Base-by-base conservation (phyloP, 371 early-diverging fungal genomes). In the Choanephora cucurbitarum region DNA sequence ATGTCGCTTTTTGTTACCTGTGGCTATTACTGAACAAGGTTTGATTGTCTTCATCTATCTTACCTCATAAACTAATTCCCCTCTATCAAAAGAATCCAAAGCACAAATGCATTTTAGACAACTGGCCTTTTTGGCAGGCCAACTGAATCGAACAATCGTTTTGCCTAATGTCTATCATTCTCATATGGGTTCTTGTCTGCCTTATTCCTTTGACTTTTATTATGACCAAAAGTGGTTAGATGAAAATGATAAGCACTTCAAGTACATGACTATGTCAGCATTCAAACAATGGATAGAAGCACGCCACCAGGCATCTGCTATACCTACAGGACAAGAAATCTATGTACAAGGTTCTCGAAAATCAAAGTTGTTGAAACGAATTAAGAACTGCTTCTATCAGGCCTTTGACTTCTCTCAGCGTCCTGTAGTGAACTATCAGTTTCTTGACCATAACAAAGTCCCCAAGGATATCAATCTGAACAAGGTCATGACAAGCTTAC, bases 1-100 rank as follows among this genome's bases (percentile, higher is more conserved):
- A 60, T 72, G 73, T 32, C 51, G 57, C 19, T 72, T 72, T 51
- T 10, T 72, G 5, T 44, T 72, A 17, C 73, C 73, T 17, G 31
- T 72, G 1, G 56, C 58, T 4, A 72, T 72, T 28, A 69, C 66
- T 0, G 76, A 75, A 40, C 76, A 75, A 75, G 76, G 76, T 75
- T n/a, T n/a, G n/a, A n/a, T n/a, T n/a, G n/a, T n/a, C n/a, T n/a
- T n/a, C n/a, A n/a, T n/a, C n/a, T n/a, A n/a, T n/a, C n/a, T n/a
- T n/a, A n/a, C n/a, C n/a, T n/a, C n/a, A 63, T 11, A 37, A 18
- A 50, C 33, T n/a, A n/a, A n/a, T n/a, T n/a, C n/a, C n/a, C n/a
- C n/a, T n/a, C n/a, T n/a, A n/a, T n/a, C n/a, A n/a, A n/a, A n/a
- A 76, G 80, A 79, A 60, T 70, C 76, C 34, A 73, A 73, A 32